phyloP scores from a whole-genome alignment of 345 rosid genomes.

The Schrenkiella parvula region DNA sequence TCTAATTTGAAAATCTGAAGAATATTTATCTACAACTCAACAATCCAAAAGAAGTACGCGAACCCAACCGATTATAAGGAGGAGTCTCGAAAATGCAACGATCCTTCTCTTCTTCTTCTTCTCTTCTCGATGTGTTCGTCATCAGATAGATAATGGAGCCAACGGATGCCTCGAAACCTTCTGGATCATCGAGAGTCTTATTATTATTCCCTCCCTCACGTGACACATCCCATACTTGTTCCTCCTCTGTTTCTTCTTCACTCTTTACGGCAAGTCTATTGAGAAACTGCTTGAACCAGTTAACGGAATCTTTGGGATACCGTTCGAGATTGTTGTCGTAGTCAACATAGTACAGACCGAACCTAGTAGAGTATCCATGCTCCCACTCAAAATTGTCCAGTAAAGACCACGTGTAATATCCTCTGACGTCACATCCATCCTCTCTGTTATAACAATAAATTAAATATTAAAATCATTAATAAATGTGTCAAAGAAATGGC shows the following conservation, averaged over 20 bases:
- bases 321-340: conserved; percentile 29
- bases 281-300: conserved; percentile 31
- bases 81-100: not conserved
- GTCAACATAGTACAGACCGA: conserved; percentile 39
- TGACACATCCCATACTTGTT: not conserved
- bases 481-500: not conserved
- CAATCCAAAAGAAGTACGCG: not conserved
- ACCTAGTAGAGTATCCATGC: conserved; percentile 34
- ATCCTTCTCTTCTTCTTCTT: not conserved
- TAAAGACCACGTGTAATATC: conserved; percentile 40
- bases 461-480: not conserved
- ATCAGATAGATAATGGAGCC: not conserved
- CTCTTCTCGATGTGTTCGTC: conserved; percentile 3
- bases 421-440: conserved; percentile 38
- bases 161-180: conserved; percentile 2
- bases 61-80: not conserved
- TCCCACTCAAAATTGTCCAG: conserved; percentile 44
- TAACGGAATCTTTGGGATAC: conserved; percentile 25
- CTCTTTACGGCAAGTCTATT: not conserved
- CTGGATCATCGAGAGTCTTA: not conserved
- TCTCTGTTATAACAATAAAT: conserved; percentile 18
- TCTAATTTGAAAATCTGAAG: not conserved
- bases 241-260: conserved; percentile 6
- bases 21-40: not conserved
- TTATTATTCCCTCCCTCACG: not conserved